Conservation (phyloP, 2,329 filamentous ascomycete genomes). For the Drechslera avenae region DNA sequence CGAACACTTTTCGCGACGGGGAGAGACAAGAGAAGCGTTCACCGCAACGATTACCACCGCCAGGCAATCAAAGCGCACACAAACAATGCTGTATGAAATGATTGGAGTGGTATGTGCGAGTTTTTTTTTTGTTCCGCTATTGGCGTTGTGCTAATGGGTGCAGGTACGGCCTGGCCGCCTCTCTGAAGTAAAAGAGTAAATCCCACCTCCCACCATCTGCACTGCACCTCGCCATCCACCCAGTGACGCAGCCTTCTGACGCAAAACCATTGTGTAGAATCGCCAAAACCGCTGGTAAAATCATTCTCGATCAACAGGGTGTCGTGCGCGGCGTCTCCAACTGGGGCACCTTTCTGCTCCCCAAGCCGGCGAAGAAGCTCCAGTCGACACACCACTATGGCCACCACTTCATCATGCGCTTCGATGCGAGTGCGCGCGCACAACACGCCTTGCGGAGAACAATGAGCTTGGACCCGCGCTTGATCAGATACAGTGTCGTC, state of each 20-base stretch:
- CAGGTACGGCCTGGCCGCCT: constrained; percentile 92
- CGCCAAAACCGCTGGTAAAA: constrained; percentile 79
- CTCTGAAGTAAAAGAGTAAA: constrained; percentile 91
- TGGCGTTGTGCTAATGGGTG: not conserved
- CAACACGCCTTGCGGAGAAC: constrained; percentile 78
- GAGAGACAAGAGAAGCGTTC: not conserved
- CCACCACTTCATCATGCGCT: constrained; percentile 98
- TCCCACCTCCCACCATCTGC: constrained; percentile 18
- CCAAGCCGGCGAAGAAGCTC: constrained; percentile 76
- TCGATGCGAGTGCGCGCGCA: constrained; percentile 75
- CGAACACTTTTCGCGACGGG: constrained; percentile 31
- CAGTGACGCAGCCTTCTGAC: not conserved
- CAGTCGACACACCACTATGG: constrained; percentile 83
- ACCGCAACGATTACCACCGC: not conserved
- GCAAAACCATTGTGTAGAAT: constrained; percentile 68
- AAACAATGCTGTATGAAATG: constrained; percentile 94
- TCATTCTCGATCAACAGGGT: constrained; percentile 81
- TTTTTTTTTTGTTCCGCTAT: not conserved
- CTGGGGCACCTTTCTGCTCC: constrained; percentile 92
- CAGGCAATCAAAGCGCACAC: constrained; percentile 9
- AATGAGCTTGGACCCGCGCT: constrained; percentile 82
- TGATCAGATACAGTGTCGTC: constrained; percentile 86
- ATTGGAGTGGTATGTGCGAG: constrained; percentile 79
- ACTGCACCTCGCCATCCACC: not conserved
- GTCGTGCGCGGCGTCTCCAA: constrained; percentile 92